Percentiles rank a stretch among this genome's conserved stretches.
Evolutionary conservation across 1,139 yeast species (phyloP).

Genomic region (Candida sp.): DNA sequence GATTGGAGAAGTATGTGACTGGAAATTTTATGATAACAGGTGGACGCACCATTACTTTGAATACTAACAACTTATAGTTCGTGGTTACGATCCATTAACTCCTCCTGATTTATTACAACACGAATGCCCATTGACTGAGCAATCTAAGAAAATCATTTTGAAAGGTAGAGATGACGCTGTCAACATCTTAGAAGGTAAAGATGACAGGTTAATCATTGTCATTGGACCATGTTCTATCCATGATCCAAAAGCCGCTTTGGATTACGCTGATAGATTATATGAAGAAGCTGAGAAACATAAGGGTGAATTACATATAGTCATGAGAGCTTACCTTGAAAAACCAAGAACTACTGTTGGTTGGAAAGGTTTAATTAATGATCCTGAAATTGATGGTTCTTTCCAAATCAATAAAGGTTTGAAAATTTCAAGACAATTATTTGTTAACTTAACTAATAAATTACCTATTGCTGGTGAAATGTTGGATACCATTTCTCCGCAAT

Average conservation of each 20-base stretch:
- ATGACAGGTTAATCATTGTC: slow-evolving; percentile 81
- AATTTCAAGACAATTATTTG: slow-evolving; percentile 81
- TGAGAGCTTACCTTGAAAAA: slow-evolving; percentile 98
- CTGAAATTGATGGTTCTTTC: slow-evolving; percentile 89
- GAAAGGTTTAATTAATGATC: slow-evolving; percentile 98
- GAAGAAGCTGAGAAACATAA: slow-evolving; percentile 64
- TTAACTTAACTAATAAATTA: slow-evolving; percentile 71
- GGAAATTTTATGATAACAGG: not conserved
- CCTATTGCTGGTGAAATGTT: slow-evolving; percentile 98
- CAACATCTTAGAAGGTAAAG: slow-evolving; percentile 65
- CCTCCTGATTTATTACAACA: slow-evolving; percentile 84
- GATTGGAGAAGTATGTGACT: slow-evolving; percentile 80
- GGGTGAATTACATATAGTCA: slow-evolving; percentile 76
- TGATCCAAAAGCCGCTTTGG: slow-evolving; percentile 86
- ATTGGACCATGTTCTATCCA: slow-evolving; percentile 97
- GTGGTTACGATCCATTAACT: slow-evolving; percentile 86
- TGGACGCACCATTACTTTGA: not conserved
- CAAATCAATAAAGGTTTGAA: slow-evolving; percentile 94
- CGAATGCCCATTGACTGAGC: slow-evolving; percentile 67
- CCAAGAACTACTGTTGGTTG: slow-evolving; percentile 99
- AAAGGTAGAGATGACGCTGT: slow-evolving; percentile 76
- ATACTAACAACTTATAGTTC: slow-evolving; percentile 15
- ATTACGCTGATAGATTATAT: slow-evolving; percentile 73
- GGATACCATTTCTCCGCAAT: slow-evolving; percentile 98
- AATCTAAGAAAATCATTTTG: slow-evolving; percentile 64